Base-by-base conservation (phyloP, 805 yeast genomes). In the Cyberlindnera japonica region DNA sequence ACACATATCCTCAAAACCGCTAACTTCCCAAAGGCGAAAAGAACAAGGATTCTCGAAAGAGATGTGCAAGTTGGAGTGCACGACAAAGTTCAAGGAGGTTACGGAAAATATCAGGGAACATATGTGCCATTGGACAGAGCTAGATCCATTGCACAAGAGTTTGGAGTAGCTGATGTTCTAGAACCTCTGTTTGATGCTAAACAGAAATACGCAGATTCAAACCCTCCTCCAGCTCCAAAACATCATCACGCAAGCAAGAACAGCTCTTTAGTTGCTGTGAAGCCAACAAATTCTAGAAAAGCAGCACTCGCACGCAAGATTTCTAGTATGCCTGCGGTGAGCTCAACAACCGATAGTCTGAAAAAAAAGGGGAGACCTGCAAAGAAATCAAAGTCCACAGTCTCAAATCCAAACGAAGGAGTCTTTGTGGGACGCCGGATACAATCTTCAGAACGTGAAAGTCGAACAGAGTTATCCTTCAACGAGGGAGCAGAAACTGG, bases 21-120 rank as follows among this genome's bases (percentile, higher is more conserved):
- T 34, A 82, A 85, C 58, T 89, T 89, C 61, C 95, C 96, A 45
- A 90, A 90, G 63, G 96, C 97, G 1, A 88, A 85, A 61, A 69
- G 98, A 50, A 90, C 97, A 15, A 81, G 95, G 53, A 88, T 90
- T 47, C 72, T 90, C 52, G 98, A 90, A 59, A 79, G 83, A 54
- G 96, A 90, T 48, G 95, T 91, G n/a, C 96, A 91, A 57, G 75
- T 74, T 30, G 95, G 95, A 5, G 64, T 71, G 15, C 97, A 90
- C 60, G 96, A 90, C 55, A 91, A 91, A 61, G 88, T 90, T 17
- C 98, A 90, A 62, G 98, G 98, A 47, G 98, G 98, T 3, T 90
- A 89, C 59, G 98, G 98, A 39, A 82, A 90, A 57, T 91, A 89
- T 62, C 98, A 91, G 62, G 97, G 96, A 14, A 90, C 97, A 3